These are phyloP conservation scores for Capsicum baccatum DNA, from an alignment of 257 asterid genomes.

Conservation along the genomic window DNA sequence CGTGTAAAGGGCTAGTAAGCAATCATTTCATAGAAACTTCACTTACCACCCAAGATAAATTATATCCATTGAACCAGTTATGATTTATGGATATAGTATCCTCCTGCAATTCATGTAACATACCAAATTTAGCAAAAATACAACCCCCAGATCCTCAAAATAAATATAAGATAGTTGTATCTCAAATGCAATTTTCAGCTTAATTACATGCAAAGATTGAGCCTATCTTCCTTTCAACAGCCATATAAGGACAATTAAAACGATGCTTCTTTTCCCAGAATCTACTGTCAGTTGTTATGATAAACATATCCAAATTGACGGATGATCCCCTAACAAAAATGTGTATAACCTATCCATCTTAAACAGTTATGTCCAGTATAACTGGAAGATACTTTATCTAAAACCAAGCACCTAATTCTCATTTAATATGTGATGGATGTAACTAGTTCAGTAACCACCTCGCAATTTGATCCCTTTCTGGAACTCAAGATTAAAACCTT, in stretches of 20 bases:
- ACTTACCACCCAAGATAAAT: slow-evolving; percentile 86
- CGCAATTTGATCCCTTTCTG: background rate
- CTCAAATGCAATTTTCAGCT: background rate
- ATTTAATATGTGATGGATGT: background rate
- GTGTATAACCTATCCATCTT: background rate
- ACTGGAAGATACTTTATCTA: background rate
- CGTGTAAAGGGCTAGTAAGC: background rate
- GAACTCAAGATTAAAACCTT: background rate
- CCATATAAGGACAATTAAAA: background rate
- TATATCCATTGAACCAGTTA: slow-evolving; percentile 92
- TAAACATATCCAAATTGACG: background rate
- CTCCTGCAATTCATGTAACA: slow-evolving; percentile 60
- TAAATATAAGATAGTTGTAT: background rate
- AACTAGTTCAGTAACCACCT: background rate
- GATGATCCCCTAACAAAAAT: background rate
- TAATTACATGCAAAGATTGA: background rate
- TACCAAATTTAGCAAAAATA: slow-evolving; percentile 28
- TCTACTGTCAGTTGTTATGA: background rate
- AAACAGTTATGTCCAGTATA: background rate
- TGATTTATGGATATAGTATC: slow-evolving; percentile 94
- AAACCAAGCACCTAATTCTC: background rate
- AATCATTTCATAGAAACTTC: background rate
- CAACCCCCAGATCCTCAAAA: background rate
- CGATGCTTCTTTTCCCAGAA: background rate
- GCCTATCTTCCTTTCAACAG: background rate